Evolutionary conservation across 176 grass and related monocot genomes (phyloP), one percentile per base, ranked within the genome.

Genomic region (Carex scoparia): DNA sequence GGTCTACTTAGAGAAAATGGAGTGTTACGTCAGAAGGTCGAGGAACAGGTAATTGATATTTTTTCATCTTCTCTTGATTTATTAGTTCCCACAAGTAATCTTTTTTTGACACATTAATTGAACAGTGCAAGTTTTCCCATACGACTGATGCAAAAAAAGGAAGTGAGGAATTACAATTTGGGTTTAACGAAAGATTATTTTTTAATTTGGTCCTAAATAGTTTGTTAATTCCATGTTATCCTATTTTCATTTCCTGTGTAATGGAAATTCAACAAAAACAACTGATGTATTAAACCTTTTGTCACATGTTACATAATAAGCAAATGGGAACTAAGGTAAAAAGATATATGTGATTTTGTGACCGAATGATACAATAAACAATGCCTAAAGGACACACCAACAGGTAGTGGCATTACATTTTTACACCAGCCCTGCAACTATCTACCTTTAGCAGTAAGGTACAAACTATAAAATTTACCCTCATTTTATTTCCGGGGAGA

Each of bases 1-100:
- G 77, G 13, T 19, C 70, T 88, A 44, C 8, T 35, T 23, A 84
- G 68, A 69, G 86, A 88, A 58, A 88, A 88, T 69, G 16, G 46
- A 30, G 60, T 72, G 62, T 75, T 88, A 61, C 81, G 12, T 49
- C 66, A 79, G 46, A 79, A 88, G 66, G 81, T 88, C 35, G 73
- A 79, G 54, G 38, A 61, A 35, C 12, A 58, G 71, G 61, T 69
- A 37, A 7, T 37, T 38, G 1, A 70, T 60, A 0, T 13, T 5
- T 59, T 71, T 27, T 76, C 0, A 18, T 16, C 33, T 78, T 1
- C 28, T 56, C 10, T 31, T 55, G 23, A 14, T 77, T 55, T n/a
- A 55, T 2, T 55, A 55, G 27, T 1, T 55, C n/a, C 4, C 32
- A 31, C 56, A 31, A 77, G 69, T 14, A 77, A 31, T 32, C 31